Conservation (phyloP, 2,329 filamentous ascomycete species). For the Paecilomyces sp. region DNA sequence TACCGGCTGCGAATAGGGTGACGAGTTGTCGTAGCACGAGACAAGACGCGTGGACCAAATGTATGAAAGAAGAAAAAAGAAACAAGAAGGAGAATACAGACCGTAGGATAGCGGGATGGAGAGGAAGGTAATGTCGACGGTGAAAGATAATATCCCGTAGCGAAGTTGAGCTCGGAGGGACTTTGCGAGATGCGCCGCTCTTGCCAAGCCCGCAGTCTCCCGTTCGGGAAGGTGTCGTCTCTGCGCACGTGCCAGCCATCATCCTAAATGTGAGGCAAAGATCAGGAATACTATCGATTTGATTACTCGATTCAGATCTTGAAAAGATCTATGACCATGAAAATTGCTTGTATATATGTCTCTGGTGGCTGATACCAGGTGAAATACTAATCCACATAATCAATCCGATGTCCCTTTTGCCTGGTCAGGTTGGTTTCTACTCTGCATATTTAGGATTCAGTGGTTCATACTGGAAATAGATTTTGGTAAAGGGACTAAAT, state of each 20-base stretch:
- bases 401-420: too few relatives aligned
- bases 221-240: constrained; percentile 5
- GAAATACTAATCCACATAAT: too few relatives aligned
- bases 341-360: too few relatives aligned
- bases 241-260: not conserved
- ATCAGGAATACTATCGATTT: not conserved
- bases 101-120: not conserved
- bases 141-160: constrained; percentile 2
- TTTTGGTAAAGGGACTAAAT: not conserved
- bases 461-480: not conserved
- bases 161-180: not conserved
- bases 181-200: not conserved
- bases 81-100: not conserved
- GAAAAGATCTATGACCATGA: too few relatives aligned
- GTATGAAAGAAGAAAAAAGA: not conserved
- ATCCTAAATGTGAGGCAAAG: not conserved
- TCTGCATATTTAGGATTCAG: too few relatives aligned
- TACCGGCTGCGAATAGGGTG: not conserved
- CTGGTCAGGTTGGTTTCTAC: too few relatives aligned
- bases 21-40: not conserved
- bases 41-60: not conserved
- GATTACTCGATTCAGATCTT: too few relatives aligned
- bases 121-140: not conserved
- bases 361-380: too few relatives aligned
- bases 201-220: constrained; percentile 15